Base-by-base conservation (phyloP, 768 basidiomycete genomes). In the Vishniacozyma victoriae region DNA sequence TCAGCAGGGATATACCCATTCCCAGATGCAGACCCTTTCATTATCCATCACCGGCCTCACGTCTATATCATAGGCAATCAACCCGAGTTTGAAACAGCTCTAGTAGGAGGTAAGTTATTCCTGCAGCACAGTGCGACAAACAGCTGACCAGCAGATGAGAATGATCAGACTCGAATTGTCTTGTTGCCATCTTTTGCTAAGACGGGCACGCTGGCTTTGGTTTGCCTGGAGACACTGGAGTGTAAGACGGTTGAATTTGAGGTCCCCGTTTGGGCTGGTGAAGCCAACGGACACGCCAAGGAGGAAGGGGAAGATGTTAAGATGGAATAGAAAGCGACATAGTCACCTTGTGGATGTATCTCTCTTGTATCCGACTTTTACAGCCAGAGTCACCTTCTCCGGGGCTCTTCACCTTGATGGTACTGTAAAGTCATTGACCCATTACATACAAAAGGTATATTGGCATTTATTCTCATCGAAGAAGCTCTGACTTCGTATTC, bases 11-110 rank as follows among this genome's bases (percentile, higher is more conserved):
- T 95, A 61, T 92, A 96, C 70, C 95, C 95, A 15, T 97, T 85
- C 75, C 80, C 85, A 41, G 77, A 80, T 23, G 75, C 76, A 15
- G 95, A 99, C 66, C 95, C 95, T 0, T 99, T 99, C 73, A 77
- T 95, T 47, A 77, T 99, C 25, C 60, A 74, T n/a, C 78, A 83
- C 64, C 84, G 88, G 7, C 95, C 95, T 14, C 82, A 95, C 65
- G 72, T 97, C 23, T 97, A 96, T 70, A 76, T 92, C 57, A 77
- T 92, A n/a, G 95, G 95, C 26, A 87, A 87, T 52, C 92, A 96
- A 73, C 82, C 84, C 24, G 75, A 75, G 51, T 96, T 96, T 60
- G 80, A 77, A 46, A 93, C 91, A 3, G 78, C 79, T 43, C 51
- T 92, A 31, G 79, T 87, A 4, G 71, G 68, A 3, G 75, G 76